A percentile compares a stretch with the other conserved stretches of the same genome.
Conservation (phyloP, 371 early-diverging fungal genomes). For the Zopfochytrium polystomum region DNA sequence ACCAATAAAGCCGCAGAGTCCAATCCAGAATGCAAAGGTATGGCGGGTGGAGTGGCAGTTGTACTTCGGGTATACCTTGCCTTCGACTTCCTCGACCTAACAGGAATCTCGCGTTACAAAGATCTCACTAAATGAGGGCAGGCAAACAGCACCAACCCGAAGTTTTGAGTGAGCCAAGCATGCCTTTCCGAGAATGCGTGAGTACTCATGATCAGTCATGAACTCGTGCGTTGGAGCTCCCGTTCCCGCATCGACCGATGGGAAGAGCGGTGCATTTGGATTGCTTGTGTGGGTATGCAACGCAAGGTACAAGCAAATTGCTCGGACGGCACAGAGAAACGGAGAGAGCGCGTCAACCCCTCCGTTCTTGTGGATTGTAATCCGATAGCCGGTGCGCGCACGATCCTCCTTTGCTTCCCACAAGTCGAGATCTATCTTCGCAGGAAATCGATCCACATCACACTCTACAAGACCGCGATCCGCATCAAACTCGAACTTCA, state of each 20-base stretch:
- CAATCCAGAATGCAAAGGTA: not conserved
- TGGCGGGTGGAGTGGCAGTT: not conserved
- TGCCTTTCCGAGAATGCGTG: not conserved
- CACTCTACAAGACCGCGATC: not conserved
- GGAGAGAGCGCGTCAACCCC: not conserved
- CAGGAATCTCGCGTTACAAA: not conserved
- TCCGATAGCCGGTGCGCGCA: not conserved
- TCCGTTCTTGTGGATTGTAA: not conserved
- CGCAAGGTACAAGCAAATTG: not conserved
- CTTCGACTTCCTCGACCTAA: not conserved
- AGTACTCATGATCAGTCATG: not conserved
- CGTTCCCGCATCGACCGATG: not conserved
- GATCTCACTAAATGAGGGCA: not conserved
- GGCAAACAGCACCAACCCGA: not conserved
- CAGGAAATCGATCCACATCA: not conserved
- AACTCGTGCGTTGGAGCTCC: not conserved
- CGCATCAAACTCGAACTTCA: not conserved
- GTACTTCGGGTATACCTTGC: not conserved
- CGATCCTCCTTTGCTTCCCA: not conserved
- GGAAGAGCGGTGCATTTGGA: not conserved
- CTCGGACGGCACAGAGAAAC: not conserved
- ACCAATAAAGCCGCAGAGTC: not conserved
- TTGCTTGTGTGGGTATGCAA: not conserved
- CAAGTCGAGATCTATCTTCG: not conserved
- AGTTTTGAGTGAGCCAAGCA: not conserved